These are phyloP conservation scores for Ramaria sp. DNA, from an alignment of 768 basidiomycete genomes.

Conservation along the genomic window DNA sequence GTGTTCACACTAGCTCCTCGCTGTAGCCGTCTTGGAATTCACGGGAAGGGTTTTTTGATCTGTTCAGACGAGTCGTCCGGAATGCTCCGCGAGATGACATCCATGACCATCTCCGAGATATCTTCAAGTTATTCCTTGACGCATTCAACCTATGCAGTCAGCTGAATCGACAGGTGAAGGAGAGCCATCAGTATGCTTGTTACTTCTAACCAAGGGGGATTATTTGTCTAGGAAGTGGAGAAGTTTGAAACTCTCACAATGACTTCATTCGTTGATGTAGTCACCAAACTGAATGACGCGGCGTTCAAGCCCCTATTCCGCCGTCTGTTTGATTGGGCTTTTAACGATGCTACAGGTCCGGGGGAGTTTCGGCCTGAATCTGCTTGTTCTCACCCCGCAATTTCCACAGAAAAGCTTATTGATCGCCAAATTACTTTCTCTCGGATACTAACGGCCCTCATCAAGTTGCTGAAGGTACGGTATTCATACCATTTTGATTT, in stretches of 20 bases:
- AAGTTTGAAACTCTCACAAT: conserved; percentile 17
- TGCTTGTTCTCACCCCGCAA: conserved; percentile 15
- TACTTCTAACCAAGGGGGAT: background rate
- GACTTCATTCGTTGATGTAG: conserved; percentile 75
- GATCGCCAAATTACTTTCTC: conserved; percentile 57
- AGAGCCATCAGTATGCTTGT: background rate
- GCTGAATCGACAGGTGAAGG: background rate
- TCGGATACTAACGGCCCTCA: conserved; percentile 56
- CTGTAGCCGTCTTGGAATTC: conserved; percentile 9
- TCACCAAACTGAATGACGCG: conserved; percentile 86
- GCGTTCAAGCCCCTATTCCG: conserved; percentile 89
- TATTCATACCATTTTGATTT: background rate
- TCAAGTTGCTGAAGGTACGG: conserved; percentile 85
- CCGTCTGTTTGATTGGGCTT: conserved; percentile 91
- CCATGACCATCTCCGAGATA: conserved; percentile 47
- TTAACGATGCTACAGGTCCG: conserved; percentile 43
- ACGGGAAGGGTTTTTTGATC: conserved; percentile 46
- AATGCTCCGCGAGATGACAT: conserved; percentile 54
- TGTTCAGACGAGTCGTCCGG: conserved; percentile 56
- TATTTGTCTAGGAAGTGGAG: background rate
- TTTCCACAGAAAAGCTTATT: background rate
- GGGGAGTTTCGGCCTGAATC: background rate
- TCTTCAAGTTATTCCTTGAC: conserved; percentile 74
- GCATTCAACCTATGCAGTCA: conserved; percentile 42
- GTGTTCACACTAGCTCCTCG: background rate